Evolutionary conservation across 2,329 filamentous ascomycete genomes (phyloP).

Genomic region (Fusarium mangiferae): DNA sequence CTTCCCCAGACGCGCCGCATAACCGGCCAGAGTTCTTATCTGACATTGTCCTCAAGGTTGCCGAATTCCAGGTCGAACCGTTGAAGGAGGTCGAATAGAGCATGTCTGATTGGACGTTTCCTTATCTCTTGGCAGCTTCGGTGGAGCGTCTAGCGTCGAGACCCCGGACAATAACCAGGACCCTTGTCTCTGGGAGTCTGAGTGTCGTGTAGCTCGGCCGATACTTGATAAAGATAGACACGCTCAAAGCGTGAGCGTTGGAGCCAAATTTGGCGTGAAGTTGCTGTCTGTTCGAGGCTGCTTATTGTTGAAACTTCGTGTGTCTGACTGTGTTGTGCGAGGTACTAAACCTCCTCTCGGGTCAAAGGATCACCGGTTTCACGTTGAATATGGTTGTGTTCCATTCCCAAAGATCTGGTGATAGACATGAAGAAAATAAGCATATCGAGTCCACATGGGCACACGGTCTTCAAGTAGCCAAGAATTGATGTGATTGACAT

Average conservation of each 20-base stretch:
- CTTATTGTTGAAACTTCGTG: neutral
- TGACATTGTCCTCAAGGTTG: constrained; percentile 7
- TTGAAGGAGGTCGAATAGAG: constrained; percentile 29
- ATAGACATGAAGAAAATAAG: neutral
- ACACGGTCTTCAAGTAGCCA: neutral
- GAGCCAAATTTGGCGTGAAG: neutral
- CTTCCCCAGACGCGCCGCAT: constrained; percentile 35
- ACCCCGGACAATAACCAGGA: constrained; percentile 18
- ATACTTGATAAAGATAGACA: constrained; percentile 7
- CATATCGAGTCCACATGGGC: neutral
- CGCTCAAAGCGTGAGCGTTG: neutral
- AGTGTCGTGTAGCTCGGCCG: constrained; percentile 13
- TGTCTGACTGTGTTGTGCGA: neutral
- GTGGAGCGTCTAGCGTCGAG: constrained; percentile 34
- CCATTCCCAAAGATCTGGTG: neutral
- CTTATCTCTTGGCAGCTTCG: constrained; percentile 46
- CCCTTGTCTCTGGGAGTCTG: constrained; percentile 11
- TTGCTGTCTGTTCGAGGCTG: neutral
- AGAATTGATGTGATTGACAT: constrained; percentile 5
- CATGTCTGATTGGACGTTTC: constrained; percentile 39
- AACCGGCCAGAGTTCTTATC: constrained; percentile 38
- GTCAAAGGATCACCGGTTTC: neutral
- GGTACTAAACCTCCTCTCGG: neutral
- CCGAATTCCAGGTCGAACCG: constrained; percentile 22
- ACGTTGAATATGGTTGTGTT: neutral